A percentile compares a stretch with the other conserved stretches of the same genome.
Conservation (phyloP, 768 basidiomycete species). For the Podaxis sp. region DNA sequence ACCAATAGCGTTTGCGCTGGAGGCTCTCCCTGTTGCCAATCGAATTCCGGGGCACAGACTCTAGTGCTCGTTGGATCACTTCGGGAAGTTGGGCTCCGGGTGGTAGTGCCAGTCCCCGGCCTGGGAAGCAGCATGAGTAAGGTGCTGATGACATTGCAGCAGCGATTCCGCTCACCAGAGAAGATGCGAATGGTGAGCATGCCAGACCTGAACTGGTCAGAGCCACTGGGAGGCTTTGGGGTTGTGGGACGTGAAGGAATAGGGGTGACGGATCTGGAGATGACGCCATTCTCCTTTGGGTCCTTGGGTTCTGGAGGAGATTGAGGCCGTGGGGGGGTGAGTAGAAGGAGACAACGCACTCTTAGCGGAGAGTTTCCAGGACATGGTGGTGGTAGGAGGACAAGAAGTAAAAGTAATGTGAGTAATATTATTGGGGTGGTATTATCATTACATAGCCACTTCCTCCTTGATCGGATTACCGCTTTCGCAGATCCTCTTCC, state of each 20-base stretch:
- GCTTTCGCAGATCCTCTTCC: conserved; percentile 3
- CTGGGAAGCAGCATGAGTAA: conserved; percentile 34
- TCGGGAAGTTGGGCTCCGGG: conserved; percentile 79
- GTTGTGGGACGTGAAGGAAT: conserved; percentile 82
- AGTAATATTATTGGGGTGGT: conserved; percentile 5
- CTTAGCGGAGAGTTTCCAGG: conserved; percentile 53
- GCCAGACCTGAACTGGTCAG: conserved; percentile 78
- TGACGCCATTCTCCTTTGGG: conserved; percentile 63
- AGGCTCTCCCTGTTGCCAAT: conserved; percentile 85
- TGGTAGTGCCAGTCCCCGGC: conserved; percentile 79
- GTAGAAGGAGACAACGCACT: conserved; percentile 29
- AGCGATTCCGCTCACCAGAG: conserved; percentile 58
- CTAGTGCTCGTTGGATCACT: conserved; percentile 81
- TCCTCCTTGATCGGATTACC: conserved; percentile 12
- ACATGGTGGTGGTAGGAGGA: conserved; percentile 36
- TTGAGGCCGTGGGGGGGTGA: conserved; percentile 11
- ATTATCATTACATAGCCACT: conserved; percentile 15
- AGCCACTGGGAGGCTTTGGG: conserved; percentile 55
- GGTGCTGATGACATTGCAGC: not conserved
- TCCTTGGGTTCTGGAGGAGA: conserved; percentile 61
- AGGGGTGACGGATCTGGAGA: conserved; percentile 79
- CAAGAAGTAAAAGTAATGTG: conserved; percentile 5
- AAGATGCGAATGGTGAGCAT: conserved; percentile 96
- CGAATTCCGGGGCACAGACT: conserved; percentile 55
- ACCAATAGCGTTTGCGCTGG: conserved; percentile 93